Evolutionary conservation across 75 land plant genomes (phyloP).

Genomic region (Ceratopteris richardii): DNA sequence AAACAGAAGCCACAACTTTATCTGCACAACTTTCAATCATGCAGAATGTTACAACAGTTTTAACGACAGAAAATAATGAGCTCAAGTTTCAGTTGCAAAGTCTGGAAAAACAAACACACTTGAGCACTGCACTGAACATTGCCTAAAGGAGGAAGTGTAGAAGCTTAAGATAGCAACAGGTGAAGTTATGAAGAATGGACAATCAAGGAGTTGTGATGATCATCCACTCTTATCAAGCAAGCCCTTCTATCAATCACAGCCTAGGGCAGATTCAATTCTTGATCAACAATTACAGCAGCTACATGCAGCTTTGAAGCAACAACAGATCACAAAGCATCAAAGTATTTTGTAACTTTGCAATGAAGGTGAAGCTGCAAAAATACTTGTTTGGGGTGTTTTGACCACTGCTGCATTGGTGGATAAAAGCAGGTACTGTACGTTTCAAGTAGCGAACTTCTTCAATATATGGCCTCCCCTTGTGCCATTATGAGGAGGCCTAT

Average conservation of each 20-base stretch:
- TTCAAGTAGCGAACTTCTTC: too few species aligned
- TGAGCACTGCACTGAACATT: conserved; percentile 52
- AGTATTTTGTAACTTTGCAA: not conserved
- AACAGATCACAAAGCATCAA: not conserved
- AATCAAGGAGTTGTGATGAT: not conserved
- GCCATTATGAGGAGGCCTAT: too few species aligned
- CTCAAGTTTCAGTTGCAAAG: conserved; percentile 5
- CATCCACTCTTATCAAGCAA: not conserved
- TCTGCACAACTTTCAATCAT: conserved; percentile 48
- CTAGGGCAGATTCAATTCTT: not conserved
- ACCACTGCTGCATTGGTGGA: too few species aligned
- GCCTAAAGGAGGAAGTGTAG: conserved; percentile 75
- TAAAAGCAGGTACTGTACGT: too few species aligned
- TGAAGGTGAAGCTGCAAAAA: too few species aligned
- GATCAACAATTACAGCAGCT: not conserved
- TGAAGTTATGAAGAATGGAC: conserved; percentile 26
- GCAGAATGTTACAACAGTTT: conserved; percentile 21
- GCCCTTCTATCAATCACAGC: conserved; percentile 2
- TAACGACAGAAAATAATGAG: conserved; percentile 14
- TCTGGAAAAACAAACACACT: conserved; percentile 12
- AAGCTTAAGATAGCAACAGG: conserved; percentile 57
- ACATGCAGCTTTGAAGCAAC: not conserved
- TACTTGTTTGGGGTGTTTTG: too few species aligned
- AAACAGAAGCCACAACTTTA: too few species aligned
- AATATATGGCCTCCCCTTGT: too few species aligned